Evolutionary conservation across 2,329 filamentous ascomycete species (phyloP).

Genomic region (Proliferodiscus dingleyae): DNA sequence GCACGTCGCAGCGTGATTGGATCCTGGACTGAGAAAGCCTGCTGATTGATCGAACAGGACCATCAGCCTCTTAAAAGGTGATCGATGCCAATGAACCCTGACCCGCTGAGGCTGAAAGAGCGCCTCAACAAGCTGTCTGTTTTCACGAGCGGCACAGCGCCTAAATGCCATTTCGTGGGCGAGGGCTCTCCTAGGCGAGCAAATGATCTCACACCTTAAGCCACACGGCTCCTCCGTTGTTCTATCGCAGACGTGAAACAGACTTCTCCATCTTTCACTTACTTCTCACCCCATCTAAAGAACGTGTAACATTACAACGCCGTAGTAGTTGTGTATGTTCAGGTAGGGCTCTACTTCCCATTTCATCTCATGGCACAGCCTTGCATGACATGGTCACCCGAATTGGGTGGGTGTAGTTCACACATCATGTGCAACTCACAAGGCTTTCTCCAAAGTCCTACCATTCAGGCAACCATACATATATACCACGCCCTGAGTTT

Average conservation of each 20-base stretch:
- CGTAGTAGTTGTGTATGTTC: background rate
- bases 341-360: background rate
- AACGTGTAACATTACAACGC: background rate
- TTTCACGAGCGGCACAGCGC: background rate
- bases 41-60: background rate
- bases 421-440: conserved; percentile 2
- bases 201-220: conserved; percentile 1
- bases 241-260: background rate
- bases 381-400: conserved; percentile 2
- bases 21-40: background rate
- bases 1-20: background rate
- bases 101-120: conserved; percentile 1
- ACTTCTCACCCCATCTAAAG: background rate
- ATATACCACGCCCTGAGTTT: conserved; percentile 1
- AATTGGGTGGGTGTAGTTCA: background rate
- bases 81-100: background rate
- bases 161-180: background rate
- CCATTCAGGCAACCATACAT: conserved; percentile 2
- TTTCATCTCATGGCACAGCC: conserved; percentile 3
- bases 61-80: background rate
- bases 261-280: background rate
- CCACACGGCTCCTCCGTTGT: background rate
- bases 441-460: conserved; percentile 3
- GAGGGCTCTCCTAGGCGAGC: background rate
- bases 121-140: background rate